Percentiles rank a stretch among this genome's conserved stretches.
Evolutionary conservation across 768 basidiomycete genomes (phyloP).

Genomic region (Suillus subalutaceus): DNA sequence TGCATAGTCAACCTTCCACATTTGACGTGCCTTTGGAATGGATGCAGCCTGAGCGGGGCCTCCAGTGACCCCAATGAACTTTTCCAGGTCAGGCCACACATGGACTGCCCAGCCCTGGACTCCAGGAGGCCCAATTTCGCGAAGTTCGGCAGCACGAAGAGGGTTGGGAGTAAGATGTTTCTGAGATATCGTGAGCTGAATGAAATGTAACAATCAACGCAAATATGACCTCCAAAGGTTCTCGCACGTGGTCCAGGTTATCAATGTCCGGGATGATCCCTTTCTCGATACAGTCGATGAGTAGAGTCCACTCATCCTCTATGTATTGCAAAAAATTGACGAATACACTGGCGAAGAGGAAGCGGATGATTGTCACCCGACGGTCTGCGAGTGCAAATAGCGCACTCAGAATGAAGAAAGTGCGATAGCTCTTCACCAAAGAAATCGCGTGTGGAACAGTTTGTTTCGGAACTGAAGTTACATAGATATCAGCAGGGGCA

Average conservation of each 20-base stretch:
- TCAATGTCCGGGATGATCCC: slow-evolving; percentile 11
- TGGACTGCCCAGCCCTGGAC: slow-evolving; percentile 6
- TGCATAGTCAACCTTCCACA: too few relatives aligned
- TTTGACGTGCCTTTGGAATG: too few relatives aligned
- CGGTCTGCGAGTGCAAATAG: slow-evolving; percentile 10
- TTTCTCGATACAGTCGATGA: slow-evolving; percentile 8
- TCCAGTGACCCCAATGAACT: slow-evolving; percentile 3
- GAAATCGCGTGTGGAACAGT: slow-evolving; percentile 23
- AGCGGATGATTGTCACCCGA: slow-evolving; percentile 2
- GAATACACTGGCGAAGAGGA: slow-evolving; percentile 4
- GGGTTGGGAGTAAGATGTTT: too few relatives aligned
- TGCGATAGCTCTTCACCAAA: slow-evolving; percentile 17
- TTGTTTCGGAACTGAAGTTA: slow-evolving; percentile 15
- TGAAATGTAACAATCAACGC: neutral
- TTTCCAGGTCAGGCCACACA: neutral
- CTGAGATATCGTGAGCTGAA: too few relatives aligned
- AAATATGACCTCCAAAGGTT: slow-evolving; percentile 7
- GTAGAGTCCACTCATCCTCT: slow-evolving; percentile 11
- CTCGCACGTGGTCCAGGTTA: slow-evolving; percentile 5
- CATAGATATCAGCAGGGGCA: neutral
- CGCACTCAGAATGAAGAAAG: slow-evolving; percentile 14
- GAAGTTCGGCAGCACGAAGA: too few relatives aligned
- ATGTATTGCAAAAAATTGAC: slow-evolving; percentile 7
- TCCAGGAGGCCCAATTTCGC: neutral
- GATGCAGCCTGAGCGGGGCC: too few relatives aligned